Evolutionary conservation across 345 rosid species (phyloP), one percentile per base, ranked within the genome.

Genomic region (Jatropha curcas): DNA sequence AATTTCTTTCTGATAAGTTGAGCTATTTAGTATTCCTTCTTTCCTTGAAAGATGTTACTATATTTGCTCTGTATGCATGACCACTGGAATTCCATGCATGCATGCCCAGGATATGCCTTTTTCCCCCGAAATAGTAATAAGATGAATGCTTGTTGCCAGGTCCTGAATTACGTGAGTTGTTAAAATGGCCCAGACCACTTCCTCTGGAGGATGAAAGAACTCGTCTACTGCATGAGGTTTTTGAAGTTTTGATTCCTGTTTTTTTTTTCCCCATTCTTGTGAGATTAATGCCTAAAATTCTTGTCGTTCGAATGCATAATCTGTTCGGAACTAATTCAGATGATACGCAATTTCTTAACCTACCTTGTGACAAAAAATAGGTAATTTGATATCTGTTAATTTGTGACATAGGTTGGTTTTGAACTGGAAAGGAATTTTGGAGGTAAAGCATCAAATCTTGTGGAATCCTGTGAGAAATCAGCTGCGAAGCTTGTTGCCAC

Each of bases 141-240:
- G 37, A 46, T 25, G 2, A 33, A n/a, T 72, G 31, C 71, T 70
- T 72, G 16, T 41, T 70, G 55, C 63, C 72, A 91, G 97, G 97
- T 80, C 79, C 82, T 82, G 73, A 89, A 72, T 80, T 91, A 67
- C 84, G 90, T 0, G 81, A 84, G 35, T 34, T 91, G 79, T 71
- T 91, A 79, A 85, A 85, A 81, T 91, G 94, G 97, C 92, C 97
- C 24, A 83, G 94, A 77, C 87, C 94, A 46, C 90, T 91, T 77
- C 97, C 97, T 67, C 84, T 88, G 81, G 97, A 91, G 83, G 92
- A 89, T 60, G 97, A 91, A 78, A 80, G 94, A 12, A 76, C 84
- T 52, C 94, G 92, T 56, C 70, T 91, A 41, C 75, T 91, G 68
- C 92, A 86, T 72, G 97, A 91, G 97, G 94, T 91, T 73, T 39